Percentiles rank a stretch among this genome's conserved stretches.
phyloP scores from a whole-genome alignment of 495 filamentous ascomycete genomes.

The Penicillium atrosanguineum region DNA sequence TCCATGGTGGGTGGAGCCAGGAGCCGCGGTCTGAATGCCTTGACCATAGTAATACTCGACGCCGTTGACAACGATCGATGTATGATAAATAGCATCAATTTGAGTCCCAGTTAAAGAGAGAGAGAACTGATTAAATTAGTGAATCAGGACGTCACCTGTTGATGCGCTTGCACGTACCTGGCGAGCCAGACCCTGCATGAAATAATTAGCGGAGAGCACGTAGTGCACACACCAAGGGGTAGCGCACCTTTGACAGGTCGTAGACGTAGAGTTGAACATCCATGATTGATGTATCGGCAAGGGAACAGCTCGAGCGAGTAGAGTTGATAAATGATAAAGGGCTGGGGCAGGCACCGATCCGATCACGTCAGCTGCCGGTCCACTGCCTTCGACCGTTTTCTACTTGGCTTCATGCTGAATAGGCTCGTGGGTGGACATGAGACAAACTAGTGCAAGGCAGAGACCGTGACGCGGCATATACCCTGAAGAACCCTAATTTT shows the following conservation, averaged over 20 bases:
- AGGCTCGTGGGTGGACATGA: not conserved
- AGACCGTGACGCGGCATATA: not conserved
- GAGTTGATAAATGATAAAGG: conserved; percentile 13
- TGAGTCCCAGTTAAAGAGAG: conserved; percentile 60
- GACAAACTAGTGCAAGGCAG: not conserved
- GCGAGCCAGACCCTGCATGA: conserved; percentile 46
- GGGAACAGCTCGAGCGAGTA: not conserved
- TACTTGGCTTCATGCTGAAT: not conserved
- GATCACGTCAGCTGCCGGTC: conserved; percentile 39
- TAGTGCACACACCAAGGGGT: not conserved
- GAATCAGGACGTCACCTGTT: conserved; percentile 13
- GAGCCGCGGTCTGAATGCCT: conserved; percentile 75
- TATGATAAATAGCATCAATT: conserved; percentile 90
- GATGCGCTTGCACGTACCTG: conserved; percentile 30
- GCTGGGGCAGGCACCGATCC: conserved; percentile 23
- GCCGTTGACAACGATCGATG: conserved; percentile 78
- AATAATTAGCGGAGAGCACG: conserved; percentile 11
- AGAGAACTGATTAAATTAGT: conserved; percentile 40
- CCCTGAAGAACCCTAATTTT: too few species aligned
- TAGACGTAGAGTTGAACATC: conserved; percentile 91
- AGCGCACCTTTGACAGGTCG: conserved; percentile 76
- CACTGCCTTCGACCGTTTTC: conserved; percentile 22
- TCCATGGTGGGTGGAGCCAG: conserved; percentile 84
- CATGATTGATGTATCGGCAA: conserved; percentile 48
- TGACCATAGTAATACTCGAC: conserved; percentile 71